A percentile compares a stretch with the other conserved stretches of the same genome.
Conservation (phyloP, 345 rosid genomes). For the Melaleuca alternifolia region DNA sequence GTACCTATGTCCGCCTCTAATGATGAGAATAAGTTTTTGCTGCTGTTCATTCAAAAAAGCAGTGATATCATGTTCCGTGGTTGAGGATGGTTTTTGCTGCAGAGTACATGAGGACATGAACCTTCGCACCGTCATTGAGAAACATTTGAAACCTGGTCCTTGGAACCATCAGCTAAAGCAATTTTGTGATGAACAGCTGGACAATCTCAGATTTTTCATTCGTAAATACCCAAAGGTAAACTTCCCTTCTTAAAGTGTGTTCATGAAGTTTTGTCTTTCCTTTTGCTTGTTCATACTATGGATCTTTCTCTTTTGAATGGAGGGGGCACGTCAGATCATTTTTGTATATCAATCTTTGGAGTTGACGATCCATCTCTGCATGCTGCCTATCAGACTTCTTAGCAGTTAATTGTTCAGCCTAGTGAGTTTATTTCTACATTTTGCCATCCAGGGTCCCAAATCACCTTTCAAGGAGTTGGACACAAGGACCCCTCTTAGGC, state of each 20-base stretch:
- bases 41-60: background rate
- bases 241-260: background rate
- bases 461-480: conserved; percentile 60
- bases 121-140: conserved; percentile 43
- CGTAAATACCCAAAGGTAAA: conserved; percentile 50
- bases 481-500: conserved; percentile 43
- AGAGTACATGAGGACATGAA: conserved; percentile 62
- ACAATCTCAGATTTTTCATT: conserved; percentile 55
- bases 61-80: background rate
- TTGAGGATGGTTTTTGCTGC: conserved; percentile 5
- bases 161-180: conserved; percentile 55
- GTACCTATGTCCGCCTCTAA: background rate
- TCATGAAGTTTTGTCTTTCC: background rate
- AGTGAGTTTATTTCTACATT: background rate
- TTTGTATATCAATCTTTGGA: background rate
- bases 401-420: background rate
- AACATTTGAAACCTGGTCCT: conserved; percentile 72
- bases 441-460: conserved; percentile 41
- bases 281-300: background rate
- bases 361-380: background rate
- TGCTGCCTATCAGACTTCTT: background rate
- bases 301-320: background rate
- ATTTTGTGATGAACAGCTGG: conserved; percentile 51
- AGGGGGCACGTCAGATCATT: background rate
- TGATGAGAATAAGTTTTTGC: background rate